Evolutionary conservation across 371 early-diverging fungal genomes (phyloP).

Genomic region (Mucor racemosus): DNA sequence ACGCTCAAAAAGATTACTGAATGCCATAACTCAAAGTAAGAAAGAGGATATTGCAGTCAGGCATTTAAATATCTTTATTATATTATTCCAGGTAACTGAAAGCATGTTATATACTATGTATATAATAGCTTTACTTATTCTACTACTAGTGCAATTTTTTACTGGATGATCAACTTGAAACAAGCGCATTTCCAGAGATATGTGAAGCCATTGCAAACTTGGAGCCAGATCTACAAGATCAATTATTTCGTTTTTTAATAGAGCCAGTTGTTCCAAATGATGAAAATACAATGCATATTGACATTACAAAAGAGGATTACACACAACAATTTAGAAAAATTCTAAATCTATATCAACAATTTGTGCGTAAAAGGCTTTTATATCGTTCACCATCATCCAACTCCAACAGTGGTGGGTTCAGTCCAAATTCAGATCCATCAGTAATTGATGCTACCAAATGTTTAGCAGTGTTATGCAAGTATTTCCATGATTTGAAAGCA

Average conservation of each 20-base stretch:
- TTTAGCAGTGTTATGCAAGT: slow-evolving; percentile 51
- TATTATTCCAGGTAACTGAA: slow-evolving; percentile 40
- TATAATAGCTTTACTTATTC: neutral
- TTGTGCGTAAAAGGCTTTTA: slow-evolving; percentile 26
- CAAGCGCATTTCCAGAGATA: slow-evolving; percentile 30
- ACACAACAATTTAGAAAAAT: slow-evolving; percentile 11
- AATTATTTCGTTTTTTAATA: slow-evolving; percentile 28
- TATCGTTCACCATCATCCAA: slow-evolving; percentile 4
- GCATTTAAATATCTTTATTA: slow-evolving; percentile 35
- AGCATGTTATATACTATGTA: too few relatives aligned
- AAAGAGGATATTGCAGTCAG: slow-evolving; percentile 12
- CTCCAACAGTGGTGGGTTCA: slow-evolving; percentile 14
- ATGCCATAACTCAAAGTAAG: slow-evolving; percentile 10
- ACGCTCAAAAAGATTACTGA: slow-evolving; percentile 11
- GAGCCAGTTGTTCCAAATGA: slow-evolving; percentile 16
- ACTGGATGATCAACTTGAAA: slow-evolving; percentile 1
- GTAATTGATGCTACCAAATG: slow-evolving; percentile 53
- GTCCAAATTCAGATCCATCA: slow-evolving; percentile 44
- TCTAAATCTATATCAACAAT: slow-evolving; percentile 30
- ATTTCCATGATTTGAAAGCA: neutral
- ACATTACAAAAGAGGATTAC: slow-evolving; percentile 6
- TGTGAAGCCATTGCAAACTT: slow-evolving; percentile 35
- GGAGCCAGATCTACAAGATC: slow-evolving; percentile 23
- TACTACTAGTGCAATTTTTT: neutral
- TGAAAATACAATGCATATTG: slow-evolving; percentile 11